These are phyloP conservation scores for Leucocoprinus birnbaumii DNA, from an alignment of 768 basidiomycete genomes.

Conservation along the genomic window DNA sequence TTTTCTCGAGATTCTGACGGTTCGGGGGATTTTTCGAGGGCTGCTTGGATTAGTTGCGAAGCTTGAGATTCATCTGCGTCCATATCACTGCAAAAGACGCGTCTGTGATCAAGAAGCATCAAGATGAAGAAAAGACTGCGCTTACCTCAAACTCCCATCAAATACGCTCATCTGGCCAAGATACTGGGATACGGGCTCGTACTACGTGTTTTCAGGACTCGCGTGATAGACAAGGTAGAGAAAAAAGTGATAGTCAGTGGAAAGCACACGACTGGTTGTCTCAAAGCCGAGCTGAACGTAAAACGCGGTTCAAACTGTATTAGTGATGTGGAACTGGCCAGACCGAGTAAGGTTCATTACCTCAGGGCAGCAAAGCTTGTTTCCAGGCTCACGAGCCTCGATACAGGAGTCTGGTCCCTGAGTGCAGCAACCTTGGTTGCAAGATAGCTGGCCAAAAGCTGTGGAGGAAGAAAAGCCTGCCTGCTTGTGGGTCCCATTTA, in stretches of 20 bases:
- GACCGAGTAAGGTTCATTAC: neutral
- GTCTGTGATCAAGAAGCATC: neutral
- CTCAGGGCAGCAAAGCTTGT: neutral
- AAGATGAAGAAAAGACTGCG: neutral
- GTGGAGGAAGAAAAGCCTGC: neutral
- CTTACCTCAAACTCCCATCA: conserved; percentile 24
- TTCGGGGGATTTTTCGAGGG: neutral
- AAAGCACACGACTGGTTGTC: neutral
- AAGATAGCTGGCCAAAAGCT: neutral
- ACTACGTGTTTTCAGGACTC: neutral
- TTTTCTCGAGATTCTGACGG: neutral
- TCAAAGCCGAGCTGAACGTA: conserved; percentile 2
- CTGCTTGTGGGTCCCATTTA: neutral
- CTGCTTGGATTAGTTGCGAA: conserved; percentile 34
- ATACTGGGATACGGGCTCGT: neutral
- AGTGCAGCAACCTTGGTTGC: neutral
- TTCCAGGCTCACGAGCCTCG: neutral
- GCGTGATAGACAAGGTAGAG: neutral
- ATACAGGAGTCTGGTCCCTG: neutral
- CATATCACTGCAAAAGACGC: conserved; percentile 31
- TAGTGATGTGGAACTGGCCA: neutral
- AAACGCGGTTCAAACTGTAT: neutral
- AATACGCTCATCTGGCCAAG: conserved; percentile 30
- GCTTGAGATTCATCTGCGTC: conserved; percentile 44
- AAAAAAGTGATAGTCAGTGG: neutral